phyloP scores from a whole-genome alignment of 139 green algal genomes.

The Chlorella ohadii region DNA sequence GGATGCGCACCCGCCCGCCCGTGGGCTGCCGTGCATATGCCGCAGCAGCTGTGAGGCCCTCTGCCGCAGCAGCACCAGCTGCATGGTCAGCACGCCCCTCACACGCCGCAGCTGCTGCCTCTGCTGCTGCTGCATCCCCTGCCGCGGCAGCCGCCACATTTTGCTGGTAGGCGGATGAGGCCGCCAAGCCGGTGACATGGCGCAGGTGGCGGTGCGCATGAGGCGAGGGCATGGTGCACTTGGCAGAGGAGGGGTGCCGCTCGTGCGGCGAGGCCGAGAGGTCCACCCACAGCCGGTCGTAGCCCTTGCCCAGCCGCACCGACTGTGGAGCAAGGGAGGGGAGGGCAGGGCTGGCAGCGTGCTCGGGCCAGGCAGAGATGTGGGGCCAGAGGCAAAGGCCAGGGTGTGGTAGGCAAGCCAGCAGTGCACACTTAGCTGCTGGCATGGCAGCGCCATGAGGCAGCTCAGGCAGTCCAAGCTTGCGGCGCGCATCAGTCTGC shows the following conservation, averaged over 20 bases:
- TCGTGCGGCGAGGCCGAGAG: conserved; percentile 60
- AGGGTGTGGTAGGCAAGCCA: too few species aligned
- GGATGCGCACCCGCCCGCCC: conserved; percentile 52
- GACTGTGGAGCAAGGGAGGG: neutral
- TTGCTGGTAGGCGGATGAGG: neutral
- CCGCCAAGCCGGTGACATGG: conserved; percentile 57
- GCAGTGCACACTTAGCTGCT: too few species aligned
- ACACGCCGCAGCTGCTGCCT: neutral
- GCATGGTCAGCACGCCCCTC: neutral
- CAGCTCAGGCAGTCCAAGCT: too few species aligned
- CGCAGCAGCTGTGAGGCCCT: neutral
- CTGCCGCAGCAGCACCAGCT: neutral
- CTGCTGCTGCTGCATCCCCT: conserved; percentile 23
- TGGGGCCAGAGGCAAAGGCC: too few species aligned
- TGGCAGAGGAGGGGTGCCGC: conserved; percentile 58
- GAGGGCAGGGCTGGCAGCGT: neutral
- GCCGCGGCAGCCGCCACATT: neutral
- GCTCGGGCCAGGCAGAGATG: too few species aligned
- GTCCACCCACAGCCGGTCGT: conserved; percentile 69
- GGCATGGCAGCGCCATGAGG: too few species aligned
- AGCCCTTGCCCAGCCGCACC: conserved; percentile 56
- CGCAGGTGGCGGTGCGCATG: conserved; percentile 75
- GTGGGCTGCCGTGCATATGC: neutral
- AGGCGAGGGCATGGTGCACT: conserved; percentile 75
- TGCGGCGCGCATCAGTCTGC: too few species aligned